These are phyloP conservation scores for Simmondsia chinensis DNA, from an alignment of 148 eudicot species.

Conservation along the genomic window DNA sequence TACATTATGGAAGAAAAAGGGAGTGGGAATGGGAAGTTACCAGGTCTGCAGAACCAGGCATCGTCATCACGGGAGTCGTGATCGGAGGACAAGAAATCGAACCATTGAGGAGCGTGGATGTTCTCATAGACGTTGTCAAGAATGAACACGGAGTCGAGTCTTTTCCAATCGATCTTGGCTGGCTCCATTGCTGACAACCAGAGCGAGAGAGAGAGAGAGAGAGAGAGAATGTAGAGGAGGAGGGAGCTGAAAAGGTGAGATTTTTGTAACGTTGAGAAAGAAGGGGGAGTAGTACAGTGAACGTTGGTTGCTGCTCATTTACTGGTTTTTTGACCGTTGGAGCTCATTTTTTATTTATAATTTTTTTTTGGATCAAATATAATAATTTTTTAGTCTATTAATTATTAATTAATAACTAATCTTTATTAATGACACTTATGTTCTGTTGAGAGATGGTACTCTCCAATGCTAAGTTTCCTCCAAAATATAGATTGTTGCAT, in stretches of 20 bases:
- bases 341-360: neutral
- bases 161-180: constrained; percentile 69
- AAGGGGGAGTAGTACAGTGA: neutral
- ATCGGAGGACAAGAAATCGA: constrained; percentile 45
- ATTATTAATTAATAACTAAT: too few relatives aligned
- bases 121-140: constrained; percentile 53
- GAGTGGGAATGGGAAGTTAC: constrained; percentile 14
- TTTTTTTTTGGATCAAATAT: too few relatives aligned
- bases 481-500: too few relatives aligned
- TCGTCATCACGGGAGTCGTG: constrained; percentile 32
- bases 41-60: constrained; percentile 74
- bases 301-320: constrained; percentile 1
- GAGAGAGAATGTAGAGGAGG: neutral
- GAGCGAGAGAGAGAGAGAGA: neutral
- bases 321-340: constrained; percentile 22
- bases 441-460: too few relatives aligned
- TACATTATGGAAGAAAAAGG: neutral
- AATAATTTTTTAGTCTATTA: too few relatives aligned
- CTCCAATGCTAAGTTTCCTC: too few relatives aligned
- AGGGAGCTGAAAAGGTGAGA: neutral
- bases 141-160: constrained; percentile 40
- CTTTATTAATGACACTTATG: too few relatives aligned
- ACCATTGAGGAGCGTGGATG: constrained; percentile 82
- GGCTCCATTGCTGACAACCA: constrained; percentile 43
- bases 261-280: constrained; percentile 1